Percentiles rank a stretch among this genome's conserved stretches.
These are phyloP conservation scores for Lanmaoa pseudosensibilis DNA, from an alignment of 768 basidiomycete species.

Conservation along the genomic window DNA sequence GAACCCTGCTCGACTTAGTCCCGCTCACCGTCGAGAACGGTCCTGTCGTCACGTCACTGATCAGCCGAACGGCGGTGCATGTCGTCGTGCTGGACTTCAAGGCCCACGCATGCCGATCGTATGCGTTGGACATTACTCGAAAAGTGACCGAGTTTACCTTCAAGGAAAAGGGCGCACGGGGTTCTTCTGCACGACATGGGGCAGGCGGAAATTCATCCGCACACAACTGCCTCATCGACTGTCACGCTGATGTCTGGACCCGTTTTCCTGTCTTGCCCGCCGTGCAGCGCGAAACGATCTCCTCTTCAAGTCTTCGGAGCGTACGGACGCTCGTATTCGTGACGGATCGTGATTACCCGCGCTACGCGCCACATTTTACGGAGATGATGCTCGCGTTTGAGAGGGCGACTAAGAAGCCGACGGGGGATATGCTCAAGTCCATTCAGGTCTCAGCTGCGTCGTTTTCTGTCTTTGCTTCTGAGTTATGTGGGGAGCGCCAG, in stretches of 20 bases:
- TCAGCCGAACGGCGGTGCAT: slow-evolving; percentile 42
- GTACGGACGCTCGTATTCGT: slow-evolving; percentile 44
- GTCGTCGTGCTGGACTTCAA: slow-evolving; percentile 41
- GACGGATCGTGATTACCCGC: slow-evolving; percentile 36
- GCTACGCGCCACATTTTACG: slow-evolving; percentile 44
- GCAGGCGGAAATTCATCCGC: slow-evolving; percentile 17
- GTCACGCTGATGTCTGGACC: slow-evolving; percentile 57
- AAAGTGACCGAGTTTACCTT: slow-evolving; percentile 58
- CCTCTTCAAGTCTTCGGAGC: slow-evolving; percentile 34
- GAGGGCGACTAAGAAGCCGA: slow-evolving; percentile 51
- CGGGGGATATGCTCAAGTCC: slow-evolving; percentile 41
- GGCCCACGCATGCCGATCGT: slow-evolving; percentile 37
- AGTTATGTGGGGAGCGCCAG: slow-evolving; percentile 1
- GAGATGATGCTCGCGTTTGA: slow-evolving; percentile 50
- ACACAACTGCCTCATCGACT: slow-evolving; percentile 55
- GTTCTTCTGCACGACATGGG: slow-evolving; percentile 11
- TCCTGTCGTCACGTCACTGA: slow-evolving; percentile 46
- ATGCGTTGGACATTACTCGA: slow-evolving; percentile 52
- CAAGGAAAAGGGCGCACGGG: slow-evolving; percentile 39
- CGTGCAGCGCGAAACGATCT: slow-evolving; percentile 46
- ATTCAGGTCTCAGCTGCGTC: slow-evolving; percentile 36
- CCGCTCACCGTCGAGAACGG: slow-evolving; percentile 20
- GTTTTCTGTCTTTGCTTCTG: slow-evolving; percentile 29
- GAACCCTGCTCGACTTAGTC: slow-evolving; percentile 41
- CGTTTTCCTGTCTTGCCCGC: slow-evolving; percentile 60